Conservation (phyloP, 305 asterid genomes). For the Fraxinus latifolia region DNA sequence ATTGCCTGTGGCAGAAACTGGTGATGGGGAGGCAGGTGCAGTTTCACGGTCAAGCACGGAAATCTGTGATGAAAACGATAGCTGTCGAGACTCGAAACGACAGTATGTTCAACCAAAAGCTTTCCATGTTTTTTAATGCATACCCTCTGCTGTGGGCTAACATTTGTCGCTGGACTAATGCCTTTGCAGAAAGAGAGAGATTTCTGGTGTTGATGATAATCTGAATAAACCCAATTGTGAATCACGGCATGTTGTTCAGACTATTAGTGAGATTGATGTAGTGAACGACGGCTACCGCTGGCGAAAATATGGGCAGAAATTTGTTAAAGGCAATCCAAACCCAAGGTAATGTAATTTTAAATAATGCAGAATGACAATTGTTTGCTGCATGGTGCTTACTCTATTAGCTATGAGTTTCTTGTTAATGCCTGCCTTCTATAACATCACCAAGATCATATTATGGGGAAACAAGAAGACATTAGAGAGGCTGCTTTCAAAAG, state of each 20-base stretch:
- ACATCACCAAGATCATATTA: not conserved
- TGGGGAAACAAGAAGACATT: not conserved
- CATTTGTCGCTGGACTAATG: conserved; percentile 17
- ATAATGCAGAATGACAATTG: conserved; percentile 14
- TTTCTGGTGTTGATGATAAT: conserved; percentile 37
- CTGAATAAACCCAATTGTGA: conserved; percentile 47
- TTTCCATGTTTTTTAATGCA: conserved; percentile 13
- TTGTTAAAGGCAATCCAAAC: conserved; percentile 87
- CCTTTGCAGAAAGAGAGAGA: conserved; percentile 54
- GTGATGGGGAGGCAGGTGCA: conserved; percentile 34
- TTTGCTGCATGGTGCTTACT: not conserved
- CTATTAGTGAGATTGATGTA: conserved; percentile 71
- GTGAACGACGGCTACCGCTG: conserved; percentile 88
- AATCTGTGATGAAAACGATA: conserved; percentile 34
- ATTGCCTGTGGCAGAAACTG: conserved; percentile 33
- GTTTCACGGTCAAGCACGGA: conserved; percentile 15
- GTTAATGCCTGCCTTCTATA: not conserved
- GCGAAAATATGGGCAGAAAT: conserved; percentile 97
- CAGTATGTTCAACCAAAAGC: conserved; percentile 50
- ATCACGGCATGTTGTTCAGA: conserved; percentile 66
- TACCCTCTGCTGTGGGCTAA: conserved; percentile 15
- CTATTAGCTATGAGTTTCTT: not conserved
- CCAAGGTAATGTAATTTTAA: conserved; percentile 62
- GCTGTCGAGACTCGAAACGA: conserved; percentile 50
- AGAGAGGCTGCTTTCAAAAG: conserved; percentile 1